phyloP scores from a whole-genome alignment of 768 basidiomycete species.

The Krasilnikovozyma curviuscula region DNA sequence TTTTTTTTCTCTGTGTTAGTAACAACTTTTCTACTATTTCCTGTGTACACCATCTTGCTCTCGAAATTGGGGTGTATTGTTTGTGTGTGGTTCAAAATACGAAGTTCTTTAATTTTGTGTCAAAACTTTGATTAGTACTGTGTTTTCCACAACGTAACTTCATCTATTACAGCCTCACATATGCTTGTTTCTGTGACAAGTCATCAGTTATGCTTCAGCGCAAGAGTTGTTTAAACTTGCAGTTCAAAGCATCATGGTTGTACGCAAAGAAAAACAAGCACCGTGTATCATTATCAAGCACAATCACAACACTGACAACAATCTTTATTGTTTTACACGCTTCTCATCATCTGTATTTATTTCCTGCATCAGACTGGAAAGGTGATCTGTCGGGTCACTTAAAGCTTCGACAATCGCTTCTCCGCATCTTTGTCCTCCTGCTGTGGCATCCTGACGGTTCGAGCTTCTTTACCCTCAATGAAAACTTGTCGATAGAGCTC shows the following conservation, averaged over 20 bases:
- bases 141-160: no score
- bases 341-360: background rate
- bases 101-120: no score
- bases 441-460: background rate
- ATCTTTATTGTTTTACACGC: background rate
- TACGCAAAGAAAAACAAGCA: background rate
- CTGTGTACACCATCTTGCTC: background rate
- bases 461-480: background rate
- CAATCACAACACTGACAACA: background rate
- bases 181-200: no score
- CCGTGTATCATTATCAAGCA: background rate
- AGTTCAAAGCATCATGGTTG: background rate
- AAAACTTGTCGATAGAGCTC: background rate
- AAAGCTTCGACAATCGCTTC: background rate
- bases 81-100: no score
- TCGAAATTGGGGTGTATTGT: no score
- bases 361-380: background rate
- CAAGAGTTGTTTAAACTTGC: no score
- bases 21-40: background rate
- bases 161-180: no score
- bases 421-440: background rate
- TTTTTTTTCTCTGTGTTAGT: background rate
- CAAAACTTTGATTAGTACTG: no score
- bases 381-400: background rate
- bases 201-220: no score